Conservation (phyloP, 2,329 filamentous ascomycete species). For the Aureobasidium lini region DNA sequence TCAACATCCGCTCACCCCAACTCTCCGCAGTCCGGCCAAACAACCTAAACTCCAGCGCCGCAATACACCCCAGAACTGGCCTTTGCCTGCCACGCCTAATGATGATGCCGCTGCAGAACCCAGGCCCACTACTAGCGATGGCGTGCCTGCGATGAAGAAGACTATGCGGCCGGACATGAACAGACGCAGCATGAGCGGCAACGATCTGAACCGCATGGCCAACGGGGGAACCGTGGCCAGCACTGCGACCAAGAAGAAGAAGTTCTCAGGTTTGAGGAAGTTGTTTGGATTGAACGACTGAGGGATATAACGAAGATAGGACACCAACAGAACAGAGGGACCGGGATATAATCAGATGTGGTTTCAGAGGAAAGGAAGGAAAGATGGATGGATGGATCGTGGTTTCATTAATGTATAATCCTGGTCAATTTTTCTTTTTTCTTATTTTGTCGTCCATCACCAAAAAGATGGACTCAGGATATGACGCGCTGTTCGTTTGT, state of each 20-base stretch:
- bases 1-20: constrained; percentile 19
- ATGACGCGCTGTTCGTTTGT: too few species aligned
- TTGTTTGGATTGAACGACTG: constrained; percentile 56
- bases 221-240: constrained; percentile 22
- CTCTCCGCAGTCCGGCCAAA: constrained; percentile 22
- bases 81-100: constrained; percentile 27
- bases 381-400: neutral
- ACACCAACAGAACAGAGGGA: neutral
- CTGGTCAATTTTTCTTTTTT: neutral
- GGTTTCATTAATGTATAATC: constrained; percentile 5
- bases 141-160: constrained; percentile 22
- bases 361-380: neutral
- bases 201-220: constrained; percentile 6
- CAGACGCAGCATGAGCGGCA: constrained; percentile 26
- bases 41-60: constrained; percentile 7
- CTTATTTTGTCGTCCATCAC: neutral
- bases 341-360: neutral
- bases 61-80: constrained; percentile 35
- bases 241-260: constrained; percentile 50
- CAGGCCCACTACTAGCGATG: constrained; percentile 28
- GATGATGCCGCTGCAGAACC: neutral
- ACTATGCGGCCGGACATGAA: constrained; percentile 23
- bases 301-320: constrained; percentile 13
- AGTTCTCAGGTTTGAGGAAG: constrained; percentile 57
- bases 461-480: too few species aligned